Conservation (phyloP, 2,329 filamentous ascomycete species). For the Claviceps maximensis region DNA sequence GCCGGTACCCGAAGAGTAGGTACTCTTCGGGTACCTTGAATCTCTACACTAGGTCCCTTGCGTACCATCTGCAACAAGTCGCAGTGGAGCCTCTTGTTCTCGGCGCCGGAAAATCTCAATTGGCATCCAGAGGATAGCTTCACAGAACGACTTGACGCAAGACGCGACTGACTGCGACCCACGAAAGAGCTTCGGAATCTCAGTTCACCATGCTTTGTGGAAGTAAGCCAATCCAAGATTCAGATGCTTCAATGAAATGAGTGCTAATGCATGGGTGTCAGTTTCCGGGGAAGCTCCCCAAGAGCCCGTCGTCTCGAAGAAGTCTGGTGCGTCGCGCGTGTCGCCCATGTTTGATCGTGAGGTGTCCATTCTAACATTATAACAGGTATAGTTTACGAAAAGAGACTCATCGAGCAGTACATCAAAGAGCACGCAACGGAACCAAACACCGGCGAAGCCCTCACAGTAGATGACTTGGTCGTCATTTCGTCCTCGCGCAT, state of each 20-base stretch:
- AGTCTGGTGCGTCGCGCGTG: slow-evolving; percentile 57
- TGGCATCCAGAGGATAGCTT: slow-evolving; percentile 1
- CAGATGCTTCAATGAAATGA: no score
- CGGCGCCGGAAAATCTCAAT: slow-evolving; percentile 13
- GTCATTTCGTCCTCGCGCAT: slow-evolving; percentile 72
- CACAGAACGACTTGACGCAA: slow-evolving; percentile 4
- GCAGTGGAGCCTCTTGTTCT: slow-evolving; percentile 1
- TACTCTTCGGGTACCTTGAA: no score
- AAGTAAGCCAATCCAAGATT: slow-evolving; percentile 22
- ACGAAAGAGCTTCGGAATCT: slow-evolving; percentile 11
- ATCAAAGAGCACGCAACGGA: slow-evolving; percentile 89
- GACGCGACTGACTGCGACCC: slow-evolving; percentile 8
- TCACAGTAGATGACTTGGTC: slow-evolving; percentile 73
- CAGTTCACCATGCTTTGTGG: slow-evolving; percentile 32
- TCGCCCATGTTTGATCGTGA: background rate
- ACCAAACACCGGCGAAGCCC: slow-evolving; percentile 75
- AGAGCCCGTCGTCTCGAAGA: slow-evolving; percentile 86
- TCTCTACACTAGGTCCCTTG: no score
- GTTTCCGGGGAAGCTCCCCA: slow-evolving; percentile 95
- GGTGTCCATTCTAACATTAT: background rate
- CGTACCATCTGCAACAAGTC: background rate
- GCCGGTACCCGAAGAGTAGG: no score
- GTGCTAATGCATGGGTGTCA: slow-evolving; percentile 21
- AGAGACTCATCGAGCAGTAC: slow-evolving; percentile 87
- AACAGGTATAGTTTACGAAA: slow-evolving; percentile 80